phyloP scores from a whole-genome alignment of 169 alveolate genomes.

The Eimeria tenella region DNA sequence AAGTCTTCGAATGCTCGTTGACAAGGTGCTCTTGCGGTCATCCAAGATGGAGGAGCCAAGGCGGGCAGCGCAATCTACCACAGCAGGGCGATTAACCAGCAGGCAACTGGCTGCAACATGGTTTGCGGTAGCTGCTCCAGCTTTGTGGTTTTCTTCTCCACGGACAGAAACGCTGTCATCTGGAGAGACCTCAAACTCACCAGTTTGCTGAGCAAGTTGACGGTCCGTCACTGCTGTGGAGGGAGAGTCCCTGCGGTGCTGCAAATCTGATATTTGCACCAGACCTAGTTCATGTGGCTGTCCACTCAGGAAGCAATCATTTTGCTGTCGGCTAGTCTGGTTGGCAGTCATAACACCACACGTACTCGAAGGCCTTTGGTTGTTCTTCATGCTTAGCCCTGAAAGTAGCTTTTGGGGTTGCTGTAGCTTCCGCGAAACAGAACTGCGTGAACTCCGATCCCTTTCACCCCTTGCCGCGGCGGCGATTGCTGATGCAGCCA shows the following conservation, averaged over 20 bases:
- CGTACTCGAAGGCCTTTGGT: constrained; percentile 63
- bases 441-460: constrained; percentile 64
- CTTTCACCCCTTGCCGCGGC: constrained; percentile 68
- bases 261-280: neutral
- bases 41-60: neutral
- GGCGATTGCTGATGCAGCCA: constrained; percentile 69
- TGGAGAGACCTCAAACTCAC: constrained; percentile 61
- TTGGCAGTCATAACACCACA: constrained; percentile 10
- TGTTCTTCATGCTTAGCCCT: neutral
- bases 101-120: constrained; percentile 9
- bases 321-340: neutral
- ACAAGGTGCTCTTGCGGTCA: constrained; percentile 71
- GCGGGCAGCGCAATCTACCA: neutral
- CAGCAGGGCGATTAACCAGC: neutral
- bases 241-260: neutral
- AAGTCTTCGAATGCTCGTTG: constrained; percentile 63
- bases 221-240: neutral
- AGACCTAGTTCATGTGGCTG: neutral
- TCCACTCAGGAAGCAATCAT: neutral
- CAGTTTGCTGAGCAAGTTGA: neutral
- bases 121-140: constrained; percentile 12
- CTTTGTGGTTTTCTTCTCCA: constrained; percentile 38
- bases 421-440: constrained; percentile 10
- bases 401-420: constrained; percentile 18
- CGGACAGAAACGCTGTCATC: constrained; percentile 71